phyloP scores from a whole-genome alignment of 2,329 filamentous ascomycete species.

The Aspergillus fumigatus region DNA sequence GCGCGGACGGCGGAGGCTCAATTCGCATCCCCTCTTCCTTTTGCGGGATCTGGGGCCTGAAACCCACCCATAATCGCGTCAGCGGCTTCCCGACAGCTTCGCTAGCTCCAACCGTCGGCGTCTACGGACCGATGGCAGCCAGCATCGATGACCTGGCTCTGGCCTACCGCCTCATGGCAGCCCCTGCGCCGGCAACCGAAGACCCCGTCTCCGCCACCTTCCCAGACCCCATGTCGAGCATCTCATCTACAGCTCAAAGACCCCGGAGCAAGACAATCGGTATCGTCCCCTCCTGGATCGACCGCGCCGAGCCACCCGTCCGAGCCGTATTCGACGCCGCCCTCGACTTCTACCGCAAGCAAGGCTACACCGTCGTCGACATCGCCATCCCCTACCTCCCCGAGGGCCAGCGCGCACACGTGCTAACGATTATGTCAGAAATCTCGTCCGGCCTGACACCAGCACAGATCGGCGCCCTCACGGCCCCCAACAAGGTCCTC shows the following conservation, averaged over 20 bases:
- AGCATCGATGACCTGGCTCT: constrained; percentile 74
- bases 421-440: constrained; percentile 71
- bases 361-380: constrained; percentile 42
- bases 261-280: constrained; percentile 61
- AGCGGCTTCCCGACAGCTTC: constrained; percentile 55
- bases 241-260: constrained; percentile 34
- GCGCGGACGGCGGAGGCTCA: constrained; percentile 71
- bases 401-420: constrained; percentile 72
- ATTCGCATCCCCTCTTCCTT: constrained; percentile 69
- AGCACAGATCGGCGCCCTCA: constrained; percentile 54
- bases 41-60: constrained; percentile 78
- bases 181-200: constrained; percentile 56
- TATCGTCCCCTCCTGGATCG: constrained; percentile 64
- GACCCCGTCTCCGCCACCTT: constrained; percentile 61
- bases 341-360: constrained; percentile 49
- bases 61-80: constrained; percentile 69
- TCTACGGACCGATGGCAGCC: constrained; percentile 70
- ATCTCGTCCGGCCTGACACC: constrained; percentile 50
- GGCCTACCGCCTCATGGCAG: constrained; percentile 75
- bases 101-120: constrained; percentile 58
- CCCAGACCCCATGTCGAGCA: constrained; percentile 46
- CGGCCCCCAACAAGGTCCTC: constrained; percentile 65
- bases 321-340: constrained; percentile 57
- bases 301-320: constrained; percentile 62
- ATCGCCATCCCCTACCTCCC: constrained; percentile 54